These are phyloP conservation scores for Diaporthe sp. DNA, from an alignment of 2,329 filamentous ascomycete species.

Conservation along the genomic window DNA sequence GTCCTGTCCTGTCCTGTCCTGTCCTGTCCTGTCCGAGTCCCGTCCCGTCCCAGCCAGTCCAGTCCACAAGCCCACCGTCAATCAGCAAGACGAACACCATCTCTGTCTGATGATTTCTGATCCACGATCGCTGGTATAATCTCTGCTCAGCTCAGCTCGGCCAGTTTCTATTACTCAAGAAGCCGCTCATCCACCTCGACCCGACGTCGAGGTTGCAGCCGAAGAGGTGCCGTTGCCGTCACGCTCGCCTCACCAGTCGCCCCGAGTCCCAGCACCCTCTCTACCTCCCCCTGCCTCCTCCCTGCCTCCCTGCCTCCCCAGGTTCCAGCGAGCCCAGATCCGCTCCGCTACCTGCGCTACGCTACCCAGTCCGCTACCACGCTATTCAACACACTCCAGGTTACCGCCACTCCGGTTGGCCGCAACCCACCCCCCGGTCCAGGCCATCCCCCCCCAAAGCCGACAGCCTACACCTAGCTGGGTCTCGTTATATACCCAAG, in stretches of 20 bases:
- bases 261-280: slow-evolving; percentile 5
- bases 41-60: not conserved
- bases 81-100: too few species aligned
- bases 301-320: slow-evolving; percentile 8
- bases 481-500: slow-evolving; percentile 35
- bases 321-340: slow-evolving; percentile 24
- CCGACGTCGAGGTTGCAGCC: slow-evolving; percentile 27
- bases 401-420: slow-evolving; percentile 33
- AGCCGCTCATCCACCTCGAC: slow-evolving; percentile 21
- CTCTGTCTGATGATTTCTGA: not conserved
- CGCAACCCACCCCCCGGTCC: slow-evolving; percentile 9
- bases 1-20: not conserved
- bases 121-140: not conserved
- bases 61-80: not conserved
- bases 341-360: slow-evolving; percentile 25
- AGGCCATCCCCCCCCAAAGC: slow-evolving; percentile 8
- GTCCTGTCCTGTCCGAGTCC: not conserved
- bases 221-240: slow-evolving; percentile 21
- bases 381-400: slow-evolving; percentile 9
- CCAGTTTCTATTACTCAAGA: slow-evolving; percentile 21
- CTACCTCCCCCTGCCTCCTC: not conserved
- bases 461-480: slow-evolving; percentile 12
- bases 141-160: slow-evolving; percentile 13
- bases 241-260: not conserved
- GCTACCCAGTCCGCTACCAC: slow-evolving; percentile 22